Evolutionary conservation across 768 basidiomycete genomes (phyloP), one percentile per base, ranked within the genome.

Genomic region (Suillus fuscotomentosus): DNA sequence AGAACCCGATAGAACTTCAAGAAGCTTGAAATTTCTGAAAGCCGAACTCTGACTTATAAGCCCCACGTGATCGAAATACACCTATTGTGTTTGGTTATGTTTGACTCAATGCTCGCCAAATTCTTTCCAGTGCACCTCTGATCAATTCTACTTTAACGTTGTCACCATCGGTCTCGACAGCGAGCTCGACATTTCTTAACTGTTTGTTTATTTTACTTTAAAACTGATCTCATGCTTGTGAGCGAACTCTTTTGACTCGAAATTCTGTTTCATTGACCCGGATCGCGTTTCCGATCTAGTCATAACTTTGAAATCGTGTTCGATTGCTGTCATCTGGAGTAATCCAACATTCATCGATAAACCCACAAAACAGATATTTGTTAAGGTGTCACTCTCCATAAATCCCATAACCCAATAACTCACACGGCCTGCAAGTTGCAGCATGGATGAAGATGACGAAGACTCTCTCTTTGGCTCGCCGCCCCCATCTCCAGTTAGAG

Each of bases 381-480:
- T 41, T 42, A 42, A 42, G 62, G 71, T 69, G 64, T 65, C 67
- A 64, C 61, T 27, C 62, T 74, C 63, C 39, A 24, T 67, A 60
- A 54, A 43, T 54, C 45, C 56, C 60, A 45, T 68, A 43, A 51
- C 60, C 34, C 11, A 50, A 24, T 50, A 14, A 61, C 72, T 74
- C 64, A 70, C 63, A 60, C 45, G 64, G 65, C 60, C 45, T 61
- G 11, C 54, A 60, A 54, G 51, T 53, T 31, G 31, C 24, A 51
- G 39, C 24, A 64, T 63, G 43, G 65, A 75, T 64, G 76, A 77
- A 50, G 84, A 82, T 63, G 86, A 90, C 66, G 77, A 81, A 69
- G 88, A 87, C 70, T 94, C 92, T 34, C 89, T 94, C 71, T 94
- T 94, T 75, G 92, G 92, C 63, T 85, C 83, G 48, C 91, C 91